phyloP scores from a whole-genome alignment of 2,329 filamentous ascomycete genomes.

The Epichloe coenophiala region DNA sequence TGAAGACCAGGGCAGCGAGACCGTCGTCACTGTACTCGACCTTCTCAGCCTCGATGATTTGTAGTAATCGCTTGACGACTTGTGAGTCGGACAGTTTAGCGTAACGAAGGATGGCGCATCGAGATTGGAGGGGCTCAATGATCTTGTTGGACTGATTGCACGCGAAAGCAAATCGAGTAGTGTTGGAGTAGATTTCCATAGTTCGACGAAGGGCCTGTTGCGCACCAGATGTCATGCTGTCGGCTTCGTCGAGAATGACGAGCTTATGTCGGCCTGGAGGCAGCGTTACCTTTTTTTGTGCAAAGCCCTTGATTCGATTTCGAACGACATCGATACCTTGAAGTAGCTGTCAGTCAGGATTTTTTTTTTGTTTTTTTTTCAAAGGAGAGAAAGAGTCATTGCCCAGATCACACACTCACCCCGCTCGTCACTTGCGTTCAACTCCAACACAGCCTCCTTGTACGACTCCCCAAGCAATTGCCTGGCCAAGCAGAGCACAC shows the following conservation, averaged over 20 bases:
- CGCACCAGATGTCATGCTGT: constrained; percentile 94
- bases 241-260: constrained; percentile 93
- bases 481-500: constrained; percentile 80
- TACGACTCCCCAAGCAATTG: constrained; percentile 87
- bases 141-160: constrained; percentile 99
- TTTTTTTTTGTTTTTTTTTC: no score
- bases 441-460: constrained; percentile 91
- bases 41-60: constrained; percentile 85
- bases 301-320: constrained; percentile 95
- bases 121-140: constrained; percentile 94
- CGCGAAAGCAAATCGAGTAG: constrained; percentile 91
- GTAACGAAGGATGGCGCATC: constrained; percentile 92
- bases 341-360: background rate
- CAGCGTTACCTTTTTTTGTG: constrained; percentile 96
- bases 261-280: constrained; percentile 86
- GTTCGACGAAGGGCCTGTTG: constrained; percentile 90
- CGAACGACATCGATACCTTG: constrained; percentile 89
- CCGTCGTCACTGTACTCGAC: constrained; percentile 89
- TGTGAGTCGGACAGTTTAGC: constrained; percentile 84
- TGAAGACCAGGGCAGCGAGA: constrained; percentile 90
- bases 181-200: constrained; percentile 98
- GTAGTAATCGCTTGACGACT: constrained; percentile 77
- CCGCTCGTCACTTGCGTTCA: constrained; percentile 93
- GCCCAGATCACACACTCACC: constrained; percentile 28
- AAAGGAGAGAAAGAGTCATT: background rate